These are phyloP conservation scores for Bruguiera gymnorhiza DNA, from an alignment of 345 rosid species.

Conservation along the genomic window DNA sequence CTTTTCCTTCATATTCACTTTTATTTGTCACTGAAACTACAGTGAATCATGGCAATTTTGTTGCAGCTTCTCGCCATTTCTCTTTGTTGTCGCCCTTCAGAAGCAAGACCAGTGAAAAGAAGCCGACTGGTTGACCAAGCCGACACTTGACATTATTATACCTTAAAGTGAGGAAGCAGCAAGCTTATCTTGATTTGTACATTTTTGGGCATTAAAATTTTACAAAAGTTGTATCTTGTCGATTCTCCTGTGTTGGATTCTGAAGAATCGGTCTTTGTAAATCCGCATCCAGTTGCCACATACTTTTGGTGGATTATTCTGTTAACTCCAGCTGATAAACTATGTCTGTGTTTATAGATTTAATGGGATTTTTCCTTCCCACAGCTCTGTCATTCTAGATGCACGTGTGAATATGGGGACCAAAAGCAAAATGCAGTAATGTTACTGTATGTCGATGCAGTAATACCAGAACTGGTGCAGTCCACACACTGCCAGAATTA, in stretches of 20 bases:
- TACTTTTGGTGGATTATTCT: conserved; percentile 2
- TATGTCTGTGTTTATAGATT: neutral
- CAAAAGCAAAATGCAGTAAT: too few species aligned
- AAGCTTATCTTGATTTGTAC: conserved; percentile 10
- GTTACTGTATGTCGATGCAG: too few species aligned
- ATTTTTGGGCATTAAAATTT: conserved; percentile 14
- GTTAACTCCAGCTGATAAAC: neutral
- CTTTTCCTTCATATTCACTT: neutral
- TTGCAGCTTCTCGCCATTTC: conserved; percentile 76
- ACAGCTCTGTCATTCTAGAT: neutral
- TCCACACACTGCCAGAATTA: too few species aligned
- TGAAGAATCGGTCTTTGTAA: conserved; percentile 19
- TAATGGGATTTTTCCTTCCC: neutral
- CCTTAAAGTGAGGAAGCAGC: conserved; percentile 15
- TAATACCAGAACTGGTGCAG: too few species aligned
- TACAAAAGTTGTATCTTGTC: conserved; percentile 2
- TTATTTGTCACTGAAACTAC: neutral
- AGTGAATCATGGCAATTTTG: neutral
- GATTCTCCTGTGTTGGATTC: neutral
- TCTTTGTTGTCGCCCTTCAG: conserved; percentile 74
- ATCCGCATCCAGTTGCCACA: conserved; percentile 5
- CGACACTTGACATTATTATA: conserved; percentile 1
- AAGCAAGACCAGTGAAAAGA: conserved; percentile 70
- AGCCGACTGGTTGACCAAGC: conserved; percentile 29
- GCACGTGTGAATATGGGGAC: too few species aligned